Conservation (phyloP, 2,329 filamentous ascomycete genomes). For the Aspergillus neoniger region DNA sequence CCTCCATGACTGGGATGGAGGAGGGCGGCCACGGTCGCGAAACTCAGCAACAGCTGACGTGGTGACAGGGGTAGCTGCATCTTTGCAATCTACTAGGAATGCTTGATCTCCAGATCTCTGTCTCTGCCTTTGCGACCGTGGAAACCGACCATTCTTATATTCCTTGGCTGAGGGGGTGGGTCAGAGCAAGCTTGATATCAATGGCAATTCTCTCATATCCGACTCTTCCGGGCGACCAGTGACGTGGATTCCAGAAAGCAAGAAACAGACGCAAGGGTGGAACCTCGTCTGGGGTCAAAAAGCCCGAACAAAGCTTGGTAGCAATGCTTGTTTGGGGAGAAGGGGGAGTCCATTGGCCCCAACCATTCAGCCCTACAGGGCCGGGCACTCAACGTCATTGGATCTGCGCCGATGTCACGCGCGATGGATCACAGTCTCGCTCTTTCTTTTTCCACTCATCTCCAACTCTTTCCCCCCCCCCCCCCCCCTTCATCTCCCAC, state of each 20-base stretch:
- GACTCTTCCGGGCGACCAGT: background rate
- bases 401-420: background rate
- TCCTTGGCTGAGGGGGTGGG: background rate
- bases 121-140: background rate
- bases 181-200: background rate
- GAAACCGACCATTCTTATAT: background rate
- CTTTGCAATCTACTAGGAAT: background rate
- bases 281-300: background rate
- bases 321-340: conserved; percentile 3
- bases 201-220: background rate
- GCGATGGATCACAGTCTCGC: background rate
- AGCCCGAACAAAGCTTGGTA: conserved; percentile 3
- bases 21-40: conserved; percentile 3
- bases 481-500: background rate
- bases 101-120: background rate
- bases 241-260: background rate
- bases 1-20: background rate
- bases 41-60: background rate
- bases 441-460: background rate
- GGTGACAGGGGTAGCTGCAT: conserved; percentile 1
- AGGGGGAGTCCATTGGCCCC: background rate
- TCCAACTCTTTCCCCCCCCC: background rate
- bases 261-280: background rate
- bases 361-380: conserved; percentile 6
- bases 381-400: conserved; percentile 1